A percentile compares a stretch with the other conserved stretches of the same genome.
Evolutionary conservation across 2,329 filamentous ascomycete genomes (phyloP).

Genomic region (Sphaerulina populicola): DNA sequence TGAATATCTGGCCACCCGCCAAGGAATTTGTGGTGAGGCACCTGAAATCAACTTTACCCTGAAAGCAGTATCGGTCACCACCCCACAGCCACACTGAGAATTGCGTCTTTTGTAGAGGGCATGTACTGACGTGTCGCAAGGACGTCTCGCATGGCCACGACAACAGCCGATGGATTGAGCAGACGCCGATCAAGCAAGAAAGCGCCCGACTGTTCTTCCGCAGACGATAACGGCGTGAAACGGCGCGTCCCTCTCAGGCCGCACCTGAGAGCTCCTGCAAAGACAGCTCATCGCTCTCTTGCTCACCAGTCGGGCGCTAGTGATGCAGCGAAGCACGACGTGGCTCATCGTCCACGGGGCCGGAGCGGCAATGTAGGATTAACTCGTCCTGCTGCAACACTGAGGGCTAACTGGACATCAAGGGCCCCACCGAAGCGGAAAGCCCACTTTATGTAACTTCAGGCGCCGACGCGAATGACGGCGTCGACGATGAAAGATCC

Average conservation of each 20-base stretch:
- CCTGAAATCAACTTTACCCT: not conserved
- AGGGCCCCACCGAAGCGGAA: not conserved
- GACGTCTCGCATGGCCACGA: slow-evolving; percentile 1
- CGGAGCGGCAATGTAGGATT: slow-evolving; percentile 11
- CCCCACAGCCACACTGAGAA: not conserved
- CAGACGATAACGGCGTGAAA: slow-evolving; percentile 17
- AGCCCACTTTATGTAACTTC: slow-evolving; percentile 1
- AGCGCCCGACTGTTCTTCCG: slow-evolving; percentile 4
- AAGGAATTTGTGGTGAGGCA: not conserved
- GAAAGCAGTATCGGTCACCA: not conserved
- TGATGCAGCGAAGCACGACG: not conserved
- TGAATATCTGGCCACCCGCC: not conserved
- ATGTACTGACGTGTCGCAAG: not conserved
- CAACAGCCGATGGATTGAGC: not conserved
- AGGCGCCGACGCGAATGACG: not conserved
- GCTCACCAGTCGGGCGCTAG: not conserved
- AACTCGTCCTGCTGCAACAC: not conserved
- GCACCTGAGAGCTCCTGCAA: not conserved
- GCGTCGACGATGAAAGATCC: slow-evolving; percentile 3
- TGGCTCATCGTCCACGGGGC: slow-evolving; percentile 9
- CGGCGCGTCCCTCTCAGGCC: not conserved
- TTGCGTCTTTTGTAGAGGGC: not conserved
- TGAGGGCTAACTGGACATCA: not conserved
- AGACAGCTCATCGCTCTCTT: not conserved
- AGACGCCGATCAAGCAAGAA: slow-evolving; percentile 7